These are phyloP conservation scores for Starmerella powellii DNA, from an alignment of 805 yeast genomes.

Conservation along the genomic window DNA sequence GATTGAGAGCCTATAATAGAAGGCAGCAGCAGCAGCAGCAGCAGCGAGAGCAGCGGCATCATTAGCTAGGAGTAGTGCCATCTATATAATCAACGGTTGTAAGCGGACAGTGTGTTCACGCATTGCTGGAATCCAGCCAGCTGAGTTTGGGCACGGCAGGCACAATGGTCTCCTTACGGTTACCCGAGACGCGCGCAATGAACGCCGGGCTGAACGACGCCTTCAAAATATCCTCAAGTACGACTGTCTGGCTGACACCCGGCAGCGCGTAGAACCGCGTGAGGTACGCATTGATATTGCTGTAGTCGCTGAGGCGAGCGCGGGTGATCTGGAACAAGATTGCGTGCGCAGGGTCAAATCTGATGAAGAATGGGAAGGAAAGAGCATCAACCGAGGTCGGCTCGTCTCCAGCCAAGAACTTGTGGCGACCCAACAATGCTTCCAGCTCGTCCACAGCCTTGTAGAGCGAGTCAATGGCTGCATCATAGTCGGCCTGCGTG, in stretches of 20 bases:
- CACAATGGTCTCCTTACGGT: background rate
- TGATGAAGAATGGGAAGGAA: conserved; percentile 67
- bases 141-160: conserved; percentile 8
- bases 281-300: conserved; percentile 66
- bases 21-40: background rate
- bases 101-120: too few relatives aligned
- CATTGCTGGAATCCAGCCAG: conserved; percentile 1
- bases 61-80: too few relatives aligned
- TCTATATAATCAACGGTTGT: too few relatives aligned
- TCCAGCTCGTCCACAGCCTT: conserved; percentile 41
- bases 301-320: conserved; percentile 66
- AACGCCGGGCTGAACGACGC: background rate
- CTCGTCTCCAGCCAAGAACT: conserved; percentile 47
- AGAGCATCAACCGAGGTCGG: conserved; percentile 84
- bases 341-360: conserved; percentile 83
- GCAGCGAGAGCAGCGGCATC: background rate
- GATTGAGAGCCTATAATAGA: background rate
- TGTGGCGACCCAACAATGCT: conserved; percentile 23
- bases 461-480: conserved; percentile 46
- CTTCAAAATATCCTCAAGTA: background rate
- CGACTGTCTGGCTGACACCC: background rate
- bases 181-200: background rate
- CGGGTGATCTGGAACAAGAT: conserved; percentile 81
- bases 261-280: conserved; percentile 45
- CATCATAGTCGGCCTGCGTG: conserved; percentile 66